A percentile compares a stretch with the other conserved stretches of the same genome.
These are phyloP conservation scores for Wickerhamiella kurtzmanii DNA, from an alignment of 805 yeast genomes.

Conservation along the genomic window DNA sequence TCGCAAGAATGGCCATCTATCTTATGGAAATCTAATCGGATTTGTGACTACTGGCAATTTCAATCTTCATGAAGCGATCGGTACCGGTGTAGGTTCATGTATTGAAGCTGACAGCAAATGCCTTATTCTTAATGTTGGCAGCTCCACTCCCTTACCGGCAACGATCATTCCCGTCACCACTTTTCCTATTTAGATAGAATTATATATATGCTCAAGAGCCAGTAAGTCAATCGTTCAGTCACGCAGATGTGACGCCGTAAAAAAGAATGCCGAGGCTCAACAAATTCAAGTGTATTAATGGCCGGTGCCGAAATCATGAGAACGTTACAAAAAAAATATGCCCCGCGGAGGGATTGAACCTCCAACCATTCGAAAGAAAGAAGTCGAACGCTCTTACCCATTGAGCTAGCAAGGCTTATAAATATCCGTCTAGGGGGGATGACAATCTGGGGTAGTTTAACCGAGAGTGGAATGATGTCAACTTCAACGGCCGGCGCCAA, in stretches of 20 bases:
- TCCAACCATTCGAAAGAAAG: slow-evolving; percentile 21
- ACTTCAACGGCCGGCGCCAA: no score
- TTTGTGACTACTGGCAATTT: slow-evolving; percentile 1
- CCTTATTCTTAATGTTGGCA: not conserved
- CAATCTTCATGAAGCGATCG: not conserved
- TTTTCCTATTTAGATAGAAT: no score
- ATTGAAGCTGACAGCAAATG: not conserved
- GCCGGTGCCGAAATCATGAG: no score
- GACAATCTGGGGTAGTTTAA: no score
- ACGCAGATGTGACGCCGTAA: not conserved
- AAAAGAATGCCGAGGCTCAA: no score
- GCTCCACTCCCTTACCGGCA: not conserved
- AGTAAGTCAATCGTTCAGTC: no score
- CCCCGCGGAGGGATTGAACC: slow-evolving; percentile 22
- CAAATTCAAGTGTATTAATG: no score
- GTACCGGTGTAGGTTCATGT: not conserved
- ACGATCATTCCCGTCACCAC: not conserved
- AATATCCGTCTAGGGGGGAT: no score
- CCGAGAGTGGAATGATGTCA: no score
- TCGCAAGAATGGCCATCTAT: not conserved
- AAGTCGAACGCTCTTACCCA: slow-evolving; percentile 21
- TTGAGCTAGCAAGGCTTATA: slow-evolving; percentile 18
- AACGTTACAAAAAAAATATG: slow-evolving; percentile 11
- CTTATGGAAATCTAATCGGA: not conserved
- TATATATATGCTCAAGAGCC: no score